Evolutionary conservation across 768 basidiomycete species (phyloP).

Genomic region (Xerocomellus amylosporus): DNA sequence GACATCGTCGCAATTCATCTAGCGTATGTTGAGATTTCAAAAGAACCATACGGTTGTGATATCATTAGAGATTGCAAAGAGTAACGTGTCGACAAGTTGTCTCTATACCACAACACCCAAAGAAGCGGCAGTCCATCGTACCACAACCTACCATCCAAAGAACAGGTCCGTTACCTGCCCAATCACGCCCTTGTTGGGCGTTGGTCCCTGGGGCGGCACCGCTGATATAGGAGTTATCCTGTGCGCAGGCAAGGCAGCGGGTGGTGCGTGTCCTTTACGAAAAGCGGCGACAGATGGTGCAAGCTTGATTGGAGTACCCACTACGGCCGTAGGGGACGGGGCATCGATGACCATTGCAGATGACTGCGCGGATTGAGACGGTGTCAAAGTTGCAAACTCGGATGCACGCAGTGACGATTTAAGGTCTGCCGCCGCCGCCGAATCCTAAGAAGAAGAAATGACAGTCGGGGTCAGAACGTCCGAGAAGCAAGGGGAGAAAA

Average conservation of each 20-base stretch:
- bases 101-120: background rate
- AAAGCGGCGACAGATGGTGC: constrained; percentile 75
- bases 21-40: background rate
- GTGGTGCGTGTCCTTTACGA: constrained; percentile 43
- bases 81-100: background rate
- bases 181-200: constrained; percentile 55
- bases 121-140: background rate
- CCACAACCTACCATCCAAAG: constrained; percentile 65
- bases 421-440: constrained; percentile 49
- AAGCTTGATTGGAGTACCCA: constrained; percentile 70
- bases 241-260: constrained; percentile 23
- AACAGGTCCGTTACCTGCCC: constrained; percentile 79
- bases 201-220: constrained; percentile 24
- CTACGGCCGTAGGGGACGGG: constrained; percentile 39
- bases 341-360: constrained; percentile 50
- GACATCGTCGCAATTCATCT: background rate
- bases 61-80: background rate
- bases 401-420: constrained; percentile 32
- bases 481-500: background rate
- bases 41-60: background rate
- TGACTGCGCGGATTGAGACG: constrained; percentile 21
- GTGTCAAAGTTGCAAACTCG: constrained; percentile 15
- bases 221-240: constrained; percentile 14
- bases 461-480: constrained; percentile 1
- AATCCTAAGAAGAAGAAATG: constrained; percentile 44